These are phyloP conservation scores for Diplodia mutila DNA, from an alignment of 2,329 filamentous ascomycete genomes.

Conservation along the genomic window DNA sequence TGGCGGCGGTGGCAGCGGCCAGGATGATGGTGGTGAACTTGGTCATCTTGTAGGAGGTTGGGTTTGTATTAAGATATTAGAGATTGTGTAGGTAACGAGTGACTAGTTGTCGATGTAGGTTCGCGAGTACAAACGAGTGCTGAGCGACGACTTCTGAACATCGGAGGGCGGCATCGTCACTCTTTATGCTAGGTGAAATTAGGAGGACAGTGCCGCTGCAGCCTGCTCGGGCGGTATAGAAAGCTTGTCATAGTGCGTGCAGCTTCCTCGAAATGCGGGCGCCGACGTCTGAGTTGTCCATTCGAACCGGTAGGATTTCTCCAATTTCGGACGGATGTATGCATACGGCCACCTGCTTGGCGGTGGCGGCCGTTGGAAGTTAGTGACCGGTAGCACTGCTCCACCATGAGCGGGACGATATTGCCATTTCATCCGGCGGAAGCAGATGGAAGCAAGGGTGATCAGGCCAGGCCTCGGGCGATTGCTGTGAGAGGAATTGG, in stretches of 20 bases:
- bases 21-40: constrained; percentile 8
- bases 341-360: neutral
- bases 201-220: neutral
- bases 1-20: neutral
- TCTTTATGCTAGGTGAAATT: neutral
- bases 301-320: neutral
- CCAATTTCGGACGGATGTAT: constrained; percentile 13
- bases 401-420: neutral
- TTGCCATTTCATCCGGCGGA: neutral
- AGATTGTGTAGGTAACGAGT: neutral
- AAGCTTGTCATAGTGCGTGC: neutral
- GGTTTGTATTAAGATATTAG: neutral
- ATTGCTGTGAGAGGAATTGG: neutral
- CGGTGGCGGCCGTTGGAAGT: constrained; percentile 5
- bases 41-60: neutral
- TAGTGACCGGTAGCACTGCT: neutral
- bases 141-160: neutral
- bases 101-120: neutral
- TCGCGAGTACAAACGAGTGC: neutral
- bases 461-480: neutral
- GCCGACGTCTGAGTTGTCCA: neutral
- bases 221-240: neutral
- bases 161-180: neutral
- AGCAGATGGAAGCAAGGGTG: neutral
- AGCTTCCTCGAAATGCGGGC: neutral